These are phyloP conservation scores for Pythium biforme DNA, from an alignment of 352 stramenopile species.

Conservation along the genomic window DNA sequence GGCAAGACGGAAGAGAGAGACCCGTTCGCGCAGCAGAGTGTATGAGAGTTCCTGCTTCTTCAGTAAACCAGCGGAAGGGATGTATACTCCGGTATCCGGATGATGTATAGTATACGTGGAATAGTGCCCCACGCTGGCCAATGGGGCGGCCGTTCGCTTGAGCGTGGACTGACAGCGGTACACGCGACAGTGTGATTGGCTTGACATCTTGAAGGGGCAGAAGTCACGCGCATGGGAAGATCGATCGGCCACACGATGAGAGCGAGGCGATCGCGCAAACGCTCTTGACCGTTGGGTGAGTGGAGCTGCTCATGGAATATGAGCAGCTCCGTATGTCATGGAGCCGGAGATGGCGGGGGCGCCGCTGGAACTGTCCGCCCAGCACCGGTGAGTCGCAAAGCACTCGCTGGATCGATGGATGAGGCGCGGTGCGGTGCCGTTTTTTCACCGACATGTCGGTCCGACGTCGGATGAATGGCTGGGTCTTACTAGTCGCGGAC, in stretches of 20 bases:
- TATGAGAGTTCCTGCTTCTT: conserved; percentile 16
- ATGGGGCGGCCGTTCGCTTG: conserved; percentile 1
- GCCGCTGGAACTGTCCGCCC: not conserved
- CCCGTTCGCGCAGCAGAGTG: not conserved
- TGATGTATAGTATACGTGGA: conserved; percentile 20
- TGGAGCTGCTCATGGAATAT: too few species aligned
- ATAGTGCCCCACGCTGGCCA: not conserved
- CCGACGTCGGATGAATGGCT: too few species aligned
- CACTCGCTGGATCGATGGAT: too few species aligned
- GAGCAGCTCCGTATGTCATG: too few species aligned
- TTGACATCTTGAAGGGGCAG: conserved; percentile 2
- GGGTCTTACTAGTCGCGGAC: too few species aligned
- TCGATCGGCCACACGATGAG: too few species aligned
- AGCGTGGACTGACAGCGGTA: conserved; percentile 7
- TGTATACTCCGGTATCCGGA: conserved; percentile 19
- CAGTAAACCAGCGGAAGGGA: conserved; percentile 7
- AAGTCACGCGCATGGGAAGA: not conserved
- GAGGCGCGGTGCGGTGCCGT: too few species aligned
- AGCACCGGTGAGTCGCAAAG: too few species aligned
- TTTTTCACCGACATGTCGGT: too few species aligned
- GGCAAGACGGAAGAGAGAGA: not conserved
- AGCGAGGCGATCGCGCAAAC: conserved; percentile 5
- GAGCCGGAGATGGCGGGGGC: not conserved
- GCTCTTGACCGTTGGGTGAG: not conserved
- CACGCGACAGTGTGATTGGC: conserved; percentile 24